phyloP scores from a whole-genome alignment of 108 stramenopile genomes.

The Aurantiochytrium sp. region DNA sequence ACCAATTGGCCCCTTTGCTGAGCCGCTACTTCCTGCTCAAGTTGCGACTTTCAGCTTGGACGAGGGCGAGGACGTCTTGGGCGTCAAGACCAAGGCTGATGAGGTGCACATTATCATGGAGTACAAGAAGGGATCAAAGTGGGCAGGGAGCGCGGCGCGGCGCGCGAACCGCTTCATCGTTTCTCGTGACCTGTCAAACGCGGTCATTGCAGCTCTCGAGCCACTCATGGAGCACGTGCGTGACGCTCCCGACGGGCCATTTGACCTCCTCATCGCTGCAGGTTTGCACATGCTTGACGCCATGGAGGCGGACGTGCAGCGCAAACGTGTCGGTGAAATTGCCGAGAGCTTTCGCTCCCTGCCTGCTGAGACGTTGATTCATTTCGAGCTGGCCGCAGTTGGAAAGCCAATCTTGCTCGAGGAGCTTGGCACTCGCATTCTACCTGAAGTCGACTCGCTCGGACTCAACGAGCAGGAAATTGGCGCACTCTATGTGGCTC shows the following conservation, averaged over 20 bases:
- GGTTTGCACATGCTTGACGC: constrained; percentile 11
- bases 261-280: background rate
- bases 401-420: background rate
- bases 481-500: background rate
- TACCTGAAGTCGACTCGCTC: background rate
- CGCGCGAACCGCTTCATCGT: background rate
- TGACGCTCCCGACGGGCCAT: background rate
- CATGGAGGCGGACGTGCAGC: background rate
- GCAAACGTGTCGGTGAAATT: background rate
- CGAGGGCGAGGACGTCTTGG: background rate
- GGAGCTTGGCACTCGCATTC: background rate
- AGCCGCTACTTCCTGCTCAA: background rate
- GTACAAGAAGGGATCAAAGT: background rate
- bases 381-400: background rate
- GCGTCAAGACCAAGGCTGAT: background rate
- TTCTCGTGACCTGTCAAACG: background rate
- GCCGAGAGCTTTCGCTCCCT: background rate
- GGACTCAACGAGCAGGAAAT: constrained; percentile 1
- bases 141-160: background rate
- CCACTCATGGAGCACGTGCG: background rate
- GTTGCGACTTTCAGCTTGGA: background rate
- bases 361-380: background rate
- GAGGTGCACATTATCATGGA: constrained; percentile 3
- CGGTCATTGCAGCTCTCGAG: background rate
- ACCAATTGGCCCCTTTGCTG: background rate